Conservation (phyloP, 805 yeast species). For the Lipomyces spencermartinsiae region DNA sequence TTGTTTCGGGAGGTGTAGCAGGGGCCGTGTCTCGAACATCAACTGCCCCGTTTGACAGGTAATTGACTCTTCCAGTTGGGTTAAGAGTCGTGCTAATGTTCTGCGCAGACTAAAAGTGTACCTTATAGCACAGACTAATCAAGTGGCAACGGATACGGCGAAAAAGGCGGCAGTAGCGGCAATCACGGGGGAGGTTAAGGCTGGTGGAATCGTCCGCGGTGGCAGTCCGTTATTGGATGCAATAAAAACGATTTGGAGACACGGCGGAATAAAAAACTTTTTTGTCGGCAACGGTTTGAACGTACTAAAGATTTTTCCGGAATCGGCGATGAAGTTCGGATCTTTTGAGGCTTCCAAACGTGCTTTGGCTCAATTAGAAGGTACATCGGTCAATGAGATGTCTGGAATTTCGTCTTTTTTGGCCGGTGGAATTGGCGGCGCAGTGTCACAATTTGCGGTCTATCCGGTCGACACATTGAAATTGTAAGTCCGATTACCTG, state of each 20-base stretch:
- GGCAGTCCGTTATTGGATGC: slow-evolving; percentile 80
- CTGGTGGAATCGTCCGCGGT: slow-evolving; percentile 45
- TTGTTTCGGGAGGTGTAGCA: slow-evolving; percentile 91
- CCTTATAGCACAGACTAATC: slow-evolving; percentile 79
- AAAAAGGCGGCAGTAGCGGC: slow-evolving; percentile 46
- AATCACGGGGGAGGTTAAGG: slow-evolving; percentile 31
- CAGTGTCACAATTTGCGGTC: slow-evolving; percentile 86
- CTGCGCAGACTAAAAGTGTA: slow-evolving; percentile 77
- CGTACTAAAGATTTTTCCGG: slow-evolving; percentile 93
- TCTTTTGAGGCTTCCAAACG: slow-evolving; percentile 88
- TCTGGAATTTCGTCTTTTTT: slow-evolving; percentile 81
- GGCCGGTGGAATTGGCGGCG: slow-evolving; percentile 97
- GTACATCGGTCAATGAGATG: slow-evolving; percentile 46
- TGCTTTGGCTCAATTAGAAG: slow-evolving; percentile 57
- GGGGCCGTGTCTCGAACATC: slow-evolving; percentile 96
- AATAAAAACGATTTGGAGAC: slow-evolving; percentile 76
- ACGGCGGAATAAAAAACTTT: slow-evolving; percentile 86
- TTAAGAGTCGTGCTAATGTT: background rate
- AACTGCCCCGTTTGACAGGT: slow-evolving; percentile 90
- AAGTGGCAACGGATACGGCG: slow-evolving; percentile 34
- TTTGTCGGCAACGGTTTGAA: slow-evolving; percentile 78
- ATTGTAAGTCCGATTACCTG: slow-evolving; percentile 49
- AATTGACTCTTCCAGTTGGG: background rate
- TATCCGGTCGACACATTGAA: slow-evolving; percentile 96
- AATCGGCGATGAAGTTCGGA: slow-evolving; percentile 96